Conservation (phyloP, 805 yeast genomes). For the Scheffersomyces amazonensis region DNA sequence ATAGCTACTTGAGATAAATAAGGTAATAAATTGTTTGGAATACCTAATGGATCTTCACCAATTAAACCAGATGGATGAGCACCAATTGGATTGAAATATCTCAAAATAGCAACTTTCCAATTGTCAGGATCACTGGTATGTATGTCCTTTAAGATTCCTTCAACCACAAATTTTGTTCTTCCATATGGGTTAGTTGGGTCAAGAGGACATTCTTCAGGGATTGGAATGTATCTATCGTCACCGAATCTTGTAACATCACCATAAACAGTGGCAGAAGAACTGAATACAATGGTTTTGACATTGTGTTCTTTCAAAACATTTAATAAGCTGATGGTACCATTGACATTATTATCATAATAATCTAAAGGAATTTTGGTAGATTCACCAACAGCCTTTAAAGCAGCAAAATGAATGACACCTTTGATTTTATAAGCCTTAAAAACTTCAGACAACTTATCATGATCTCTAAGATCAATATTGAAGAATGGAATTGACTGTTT, state of each 20-base stretch:
- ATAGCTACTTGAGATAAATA: slow-evolving; percentile 75
- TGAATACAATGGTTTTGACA: slow-evolving; percentile 60
- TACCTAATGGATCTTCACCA: slow-evolving; percentile 79
- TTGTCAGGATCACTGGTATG: slow-evolving; percentile 37
- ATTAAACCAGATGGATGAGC: slow-evolving; percentile 79
- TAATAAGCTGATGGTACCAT: slow-evolving; percentile 60
- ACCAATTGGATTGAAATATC: slow-evolving; percentile 84
- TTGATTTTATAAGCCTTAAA: slow-evolving; percentile 48
- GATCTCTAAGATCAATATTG: slow-evolving; percentile 55
- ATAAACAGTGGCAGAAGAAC: slow-evolving; percentile 80
- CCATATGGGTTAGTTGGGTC: slow-evolving; percentile 81
- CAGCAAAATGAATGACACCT: slow-evolving; percentile 77
- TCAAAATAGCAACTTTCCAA: slow-evolving; percentile 59
- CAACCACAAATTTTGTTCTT: slow-evolving; percentile 64
- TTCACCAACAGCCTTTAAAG: slow-evolving; percentile 81
- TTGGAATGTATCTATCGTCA: slow-evolving; percentile 59
- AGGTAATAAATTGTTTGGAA: slow-evolving; percentile 75
- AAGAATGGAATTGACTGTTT: slow-evolving; percentile 50
- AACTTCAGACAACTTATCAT: slow-evolving; percentile 43
- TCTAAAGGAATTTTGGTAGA: slow-evolving; percentile 63
- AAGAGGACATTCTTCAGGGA: slow-evolving; percentile 73
- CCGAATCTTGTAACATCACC: slow-evolving; percentile 76
- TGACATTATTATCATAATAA: slow-evolving; percentile 67
- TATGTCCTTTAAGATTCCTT: slow-evolving; percentile 56
- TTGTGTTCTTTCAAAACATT: slow-evolving; percentile 46